Evolutionary conservation across 2,329 filamentous ascomycete genomes (phyloP).

Genomic region (Myrmaecium sp.): DNA sequence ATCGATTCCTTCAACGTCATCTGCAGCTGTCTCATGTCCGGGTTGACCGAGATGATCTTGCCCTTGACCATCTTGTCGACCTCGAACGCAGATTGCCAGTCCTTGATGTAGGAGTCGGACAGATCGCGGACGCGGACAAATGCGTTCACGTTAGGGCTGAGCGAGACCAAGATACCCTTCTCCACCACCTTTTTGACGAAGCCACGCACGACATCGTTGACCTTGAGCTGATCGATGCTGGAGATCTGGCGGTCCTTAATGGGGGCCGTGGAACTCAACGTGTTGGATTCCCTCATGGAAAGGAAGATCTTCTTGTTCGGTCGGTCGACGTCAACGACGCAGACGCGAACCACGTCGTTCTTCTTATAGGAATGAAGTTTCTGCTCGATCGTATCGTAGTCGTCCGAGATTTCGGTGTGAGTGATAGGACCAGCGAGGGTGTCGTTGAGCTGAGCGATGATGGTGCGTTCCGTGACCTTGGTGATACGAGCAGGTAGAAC

Average conservation of each 20-base stretch:
- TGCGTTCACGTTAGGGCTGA: slow-evolving; percentile 67
- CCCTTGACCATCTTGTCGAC: slow-evolving; percentile 83
- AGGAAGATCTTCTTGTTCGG: slow-evolving; percentile 72
- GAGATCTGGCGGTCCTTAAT: slow-evolving; percentile 70
- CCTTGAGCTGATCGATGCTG: slow-evolving; percentile 50
- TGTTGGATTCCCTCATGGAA: slow-evolving; percentile 71
- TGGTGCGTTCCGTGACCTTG: slow-evolving; percentile 66
- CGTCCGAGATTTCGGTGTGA: slow-evolving; percentile 68
- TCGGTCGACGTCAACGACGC: slow-evolving; percentile 61
- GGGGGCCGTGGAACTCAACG: slow-evolving; percentile 68
- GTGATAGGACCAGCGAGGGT: slow-evolving; percentile 62
- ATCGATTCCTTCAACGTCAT: slow-evolving; percentile 77
- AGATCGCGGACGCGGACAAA: slow-evolving; percentile 77
- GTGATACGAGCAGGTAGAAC: slow-evolving; percentile 71
- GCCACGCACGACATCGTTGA: slow-evolving; percentile 69
- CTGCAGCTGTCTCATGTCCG: slow-evolving; percentile 53
- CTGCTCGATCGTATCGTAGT: slow-evolving; percentile 67
- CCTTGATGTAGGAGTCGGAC: slow-evolving; percentile 80
- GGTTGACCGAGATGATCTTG: slow-evolving; percentile 58
- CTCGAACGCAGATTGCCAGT: slow-evolving; percentile 84
- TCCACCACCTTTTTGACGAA: slow-evolving; percentile 85
- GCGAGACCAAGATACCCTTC: slow-evolving; percentile 71
- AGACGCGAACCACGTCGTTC: slow-evolving; percentile 78
- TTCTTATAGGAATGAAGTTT: slow-evolving; percentile 59
- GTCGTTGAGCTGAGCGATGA: slow-evolving; percentile 75